Evolutionary conservation across 2,329 filamentous ascomycete species (phyloP).

Genomic region (Ceratocystis papillata): DNA sequence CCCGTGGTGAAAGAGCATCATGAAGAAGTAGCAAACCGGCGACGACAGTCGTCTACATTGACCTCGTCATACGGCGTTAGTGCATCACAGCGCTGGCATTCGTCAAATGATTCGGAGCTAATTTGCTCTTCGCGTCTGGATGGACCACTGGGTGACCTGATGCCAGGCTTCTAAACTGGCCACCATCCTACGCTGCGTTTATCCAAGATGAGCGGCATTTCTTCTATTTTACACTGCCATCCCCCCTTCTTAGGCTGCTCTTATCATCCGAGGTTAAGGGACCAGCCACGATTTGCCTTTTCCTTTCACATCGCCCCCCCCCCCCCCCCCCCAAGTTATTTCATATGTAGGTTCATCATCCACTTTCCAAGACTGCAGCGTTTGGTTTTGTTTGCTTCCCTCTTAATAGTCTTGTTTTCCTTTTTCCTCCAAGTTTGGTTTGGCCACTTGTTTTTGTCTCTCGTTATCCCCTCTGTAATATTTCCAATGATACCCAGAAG

Average conservation of each 20-base stretch:
- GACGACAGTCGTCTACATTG: slow-evolving; percentile 2
- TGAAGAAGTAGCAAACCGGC: background rate
- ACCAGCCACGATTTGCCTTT: background rate
- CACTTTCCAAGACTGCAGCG: background rate
- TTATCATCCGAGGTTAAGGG: too few relatives aligned
- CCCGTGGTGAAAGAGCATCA: background rate
- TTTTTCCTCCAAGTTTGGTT: background rate
- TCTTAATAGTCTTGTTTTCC: background rate
- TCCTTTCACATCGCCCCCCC: background rate
- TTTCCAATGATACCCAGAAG: slow-evolving; percentile 11
- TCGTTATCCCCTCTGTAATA: background rate
- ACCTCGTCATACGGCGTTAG: slow-evolving; percentile 12
- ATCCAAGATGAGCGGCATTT: too few relatives aligned
- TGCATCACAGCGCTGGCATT: slow-evolving; percentile 7
- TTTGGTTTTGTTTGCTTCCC: background rate
- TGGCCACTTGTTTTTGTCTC: background rate
- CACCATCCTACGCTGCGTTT: background rate
- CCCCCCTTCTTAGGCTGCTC: too few relatives aligned
- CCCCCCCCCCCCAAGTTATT: background rate
- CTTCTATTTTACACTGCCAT: too few relatives aligned
- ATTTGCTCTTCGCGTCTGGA: slow-evolving; percentile 17
- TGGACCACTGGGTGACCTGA: slow-evolving; percentile 21
- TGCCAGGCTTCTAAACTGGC: slow-evolving; percentile 19
- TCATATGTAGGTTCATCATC: background rate
- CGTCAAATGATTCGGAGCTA: slow-evolving; percentile 3